A percentile compares a stretch with the other conserved stretches of the same genome.
Evolutionary conservation across 805 yeast genomes (phyloP).

Genomic region (Huiozyma naganishii): DNA sequence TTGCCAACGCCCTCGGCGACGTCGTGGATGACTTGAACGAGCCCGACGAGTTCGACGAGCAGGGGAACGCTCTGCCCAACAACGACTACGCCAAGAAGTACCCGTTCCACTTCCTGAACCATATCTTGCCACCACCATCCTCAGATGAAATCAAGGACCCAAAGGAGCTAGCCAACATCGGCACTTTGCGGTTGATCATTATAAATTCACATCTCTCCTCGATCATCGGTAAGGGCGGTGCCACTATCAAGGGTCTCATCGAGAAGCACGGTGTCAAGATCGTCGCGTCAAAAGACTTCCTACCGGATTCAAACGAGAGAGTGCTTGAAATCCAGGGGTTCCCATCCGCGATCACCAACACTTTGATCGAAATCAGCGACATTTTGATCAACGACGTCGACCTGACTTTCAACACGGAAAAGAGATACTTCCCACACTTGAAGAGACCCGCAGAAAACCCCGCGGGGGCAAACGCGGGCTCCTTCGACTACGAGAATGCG

Average conservation of each 20-base stretch:
- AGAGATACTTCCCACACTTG: conserved; percentile 59
- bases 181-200: conserved; percentile 51
- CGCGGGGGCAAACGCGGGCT: not conserved
- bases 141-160: conserved; percentile 20
- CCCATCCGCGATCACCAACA: conserved; percentile 49
- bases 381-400: conserved; percentile 19
- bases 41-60: conserved; percentile 2
- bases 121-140: conserved; percentile 24
- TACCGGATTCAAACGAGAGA: conserved; percentile 75
- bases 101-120: conserved; percentile 33
- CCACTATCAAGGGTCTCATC: conserved; percentile 59
- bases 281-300: conserved; percentile 77
- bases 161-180: conserved; percentile 17
- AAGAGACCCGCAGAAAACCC: conserved; percentile 3
- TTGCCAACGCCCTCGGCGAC: conserved; percentile 58
- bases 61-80: conserved; percentile 7
- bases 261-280: conserved; percentile 59
- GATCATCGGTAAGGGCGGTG: conserved; percentile 75
- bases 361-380: conserved; percentile 44
- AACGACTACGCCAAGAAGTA: conserved; percentile 24
- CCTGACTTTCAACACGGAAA: conserved; percentile 13
- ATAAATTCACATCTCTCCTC: conserved; percentile 86
- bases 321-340: conserved; percentile 80
- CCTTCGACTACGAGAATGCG: not conserved
- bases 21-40: conserved; percentile 41